Base-by-base conservation (phyloP, 805 yeast species). In the Pichia cabralensis region DNA sequence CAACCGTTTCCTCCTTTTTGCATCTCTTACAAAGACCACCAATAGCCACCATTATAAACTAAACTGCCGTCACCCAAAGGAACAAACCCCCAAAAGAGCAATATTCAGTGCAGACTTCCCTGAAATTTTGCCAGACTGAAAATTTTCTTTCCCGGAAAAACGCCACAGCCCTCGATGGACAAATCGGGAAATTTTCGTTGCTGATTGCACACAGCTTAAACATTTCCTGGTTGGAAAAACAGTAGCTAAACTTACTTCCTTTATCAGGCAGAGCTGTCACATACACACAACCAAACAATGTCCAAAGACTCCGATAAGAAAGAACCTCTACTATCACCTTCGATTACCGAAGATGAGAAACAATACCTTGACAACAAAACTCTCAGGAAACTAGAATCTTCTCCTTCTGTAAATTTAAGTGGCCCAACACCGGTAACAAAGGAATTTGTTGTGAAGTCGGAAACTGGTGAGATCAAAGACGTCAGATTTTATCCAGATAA, bases 401-500 rank as follows among this genome's bases (percentile, higher is more conserved):
- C 26, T 9, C 27, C 26, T 13, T 30, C 34, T 33, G 47, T 47
- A 4, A 58, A n/a, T n/a, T n/a, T n/a, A n/a, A n/a, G n/a, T n/a
- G n/a, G n/a, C n/a, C 26, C 26, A 11, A 13, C 26, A n/a, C n/a
- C n/a, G n/a, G 26, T 64, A 36, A 74, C 75, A 3, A 67, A 71
- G 6, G 37, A 42, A 43, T 80, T 78, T 50, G 57, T 59, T 44
- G 66, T 79, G 9, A 38, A 49, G 16, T 11, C 28, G 7, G 42
- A 67, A 34, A 18, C 19, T n/a, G 81, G 78, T 16, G 57, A 60
- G 4, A 35, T 52, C 35, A 50, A 59, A 0, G 74, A 74, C 4
- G 62, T 64, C 53, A 76, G 75, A 50, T 80, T 74, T 50, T 85
- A 81, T 49, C 97, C 97, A 1, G 98, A 92, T 45, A 75, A 76